Base-by-base conservation (phyloP, 208 protist genomes). In the Acanthamoeba royreba region DNA sequence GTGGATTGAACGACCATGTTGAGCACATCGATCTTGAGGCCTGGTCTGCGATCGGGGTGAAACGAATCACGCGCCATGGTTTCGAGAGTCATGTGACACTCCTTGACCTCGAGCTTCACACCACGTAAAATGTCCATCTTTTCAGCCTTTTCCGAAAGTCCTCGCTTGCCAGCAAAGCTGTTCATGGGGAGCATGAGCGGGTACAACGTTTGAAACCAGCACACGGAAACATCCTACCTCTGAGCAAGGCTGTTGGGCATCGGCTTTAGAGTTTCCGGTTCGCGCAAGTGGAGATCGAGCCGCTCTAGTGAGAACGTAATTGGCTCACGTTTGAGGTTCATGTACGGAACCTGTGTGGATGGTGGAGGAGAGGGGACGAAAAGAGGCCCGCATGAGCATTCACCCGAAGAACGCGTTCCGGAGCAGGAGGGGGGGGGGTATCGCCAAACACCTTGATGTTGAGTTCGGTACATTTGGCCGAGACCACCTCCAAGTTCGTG, bases 1-100 rank as follows among this genome's bases (percentile, higher is more conserved):
- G 72, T 47, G 72, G 72, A 83, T 31, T 83, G 72, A 31, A 83
- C 25, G 40, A 83, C 72, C 72, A 83, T 49, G 72, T 83, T 83
- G n/a, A 33, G n/a, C n/a, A 83, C 72, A 31, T 52, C 72, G 72
- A 83, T 49, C 35, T 83, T 83, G 42, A 83, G 72, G 7, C 72
- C 72, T 31, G 72, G 72, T 40, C 42, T 83, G 40, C 72, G 42
- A 1, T 83, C 42, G 35, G 72, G 72, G 72, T 47, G 72, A n/a
- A 43, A 83, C 38, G 72, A 11, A 40, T 83, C 42, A 31, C 40
- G 35, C 13, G 40, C 72, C 35, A 83, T 43, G 22, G 72, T 83
- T 40, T 83, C 72, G n/a, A 49, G 15, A 22, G 35, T 43, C 42
- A 83, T 17, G 72, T 83, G 72, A 40, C 35, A 52, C 25, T 83